phyloP scores from a whole-genome alignment of 2,329 filamentous ascomycete genomes.

The Immersiporthe knoxdaviesiana region DNA sequence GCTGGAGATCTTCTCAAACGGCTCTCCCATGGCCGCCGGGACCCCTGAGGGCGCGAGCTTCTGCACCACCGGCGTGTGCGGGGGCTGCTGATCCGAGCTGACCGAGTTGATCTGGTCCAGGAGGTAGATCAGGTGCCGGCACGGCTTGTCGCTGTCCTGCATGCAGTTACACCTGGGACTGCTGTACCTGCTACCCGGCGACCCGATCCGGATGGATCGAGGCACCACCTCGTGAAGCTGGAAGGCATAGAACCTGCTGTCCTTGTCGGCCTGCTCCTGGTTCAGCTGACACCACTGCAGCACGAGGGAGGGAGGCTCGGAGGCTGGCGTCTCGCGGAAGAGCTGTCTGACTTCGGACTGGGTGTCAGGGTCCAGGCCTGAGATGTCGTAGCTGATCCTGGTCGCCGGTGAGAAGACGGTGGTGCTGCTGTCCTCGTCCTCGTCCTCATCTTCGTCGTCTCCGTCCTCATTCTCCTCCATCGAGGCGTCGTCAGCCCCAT shows the following conservation, averaged over 20 bases:
- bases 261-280: slow-evolving; percentile 38
- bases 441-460: slow-evolving; percentile 36
- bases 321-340: slow-evolving; percentile 39
- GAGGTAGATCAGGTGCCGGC: slow-evolving; percentile 58
- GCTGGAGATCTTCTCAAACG: slow-evolving; percentile 52
- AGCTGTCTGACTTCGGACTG: slow-evolving; percentile 47
- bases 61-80: slow-evolving; percentile 16
- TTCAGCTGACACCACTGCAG: slow-evolving; percentile 54
- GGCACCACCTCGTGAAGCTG: slow-evolving; percentile 59
- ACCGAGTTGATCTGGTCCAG: slow-evolving; percentile 57
- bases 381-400: slow-evolving; percentile 45
- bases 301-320: slow-evolving; percentile 52
- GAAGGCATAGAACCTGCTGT: slow-evolving; percentile 54
- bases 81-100: slow-evolving; percentile 43
- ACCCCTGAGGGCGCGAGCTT: slow-evolving; percentile 47
- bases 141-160: slow-evolving; percentile 42
- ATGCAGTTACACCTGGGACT: slow-evolving; percentile 53
- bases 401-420: slow-evolving; percentile 40
- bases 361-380: slow-evolving; percentile 43
- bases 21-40: slow-evolving; percentile 51
- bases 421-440: slow-evolving; percentile 29
- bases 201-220: slow-evolving; percentile 54
- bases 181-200: slow-evolving; percentile 44
- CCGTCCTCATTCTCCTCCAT: slow-evolving; percentile 37
- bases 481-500: slow-evolving; percentile 22